Evolutionary conservation across 1,139 yeast species (phyloP), one percentile per base, ranked within the genome.

Genomic region (Candida sanyaensis): DNA sequence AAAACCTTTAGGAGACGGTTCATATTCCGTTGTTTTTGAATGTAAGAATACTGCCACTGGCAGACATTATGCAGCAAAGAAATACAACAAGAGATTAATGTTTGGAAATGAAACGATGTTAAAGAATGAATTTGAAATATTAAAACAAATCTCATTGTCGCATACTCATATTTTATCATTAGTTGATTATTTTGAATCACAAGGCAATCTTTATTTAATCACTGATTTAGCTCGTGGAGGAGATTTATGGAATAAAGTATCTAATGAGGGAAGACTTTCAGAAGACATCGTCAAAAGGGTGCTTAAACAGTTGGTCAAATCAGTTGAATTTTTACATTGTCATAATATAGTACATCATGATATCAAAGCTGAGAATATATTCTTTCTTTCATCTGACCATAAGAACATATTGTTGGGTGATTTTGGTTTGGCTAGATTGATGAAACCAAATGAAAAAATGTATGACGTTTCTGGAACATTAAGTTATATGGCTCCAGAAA

Each of bases 401-500:
- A 75, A 77, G 55, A 46, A 47, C 36, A 65, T 86, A 43, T 70
- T 87, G 42, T 70, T 87, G 45, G 92, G 89, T 3, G 95, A 87
- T 64, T 87, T 86, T 64, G 93, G 95, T 1, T 68, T 85, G 32
- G 81, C 88, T 7, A 68, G 64, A 42, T 55, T 64, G 8, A 51
- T 72, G 28, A 37, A 48, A 1, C 44, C 72, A 2, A 67, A 71
- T 1, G 63, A 63, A 26, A 57, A 50, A 37, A 53, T 70, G 4
- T 51, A 53, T 37, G 71, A 69, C 13, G 55, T 63, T 8, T 76
- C 83, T 34, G 93, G 95, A 0, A 87, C 95, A 0, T 77, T 87
- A 11, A 84, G 90, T 29, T 87, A 87, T 62, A 81, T 87, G 80
- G 86, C 91, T 0, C 91, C 91, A 0, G 91, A 86, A 59, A 79